phyloP scores from a whole-genome alignment of 306 rosid species.

The Rubus idaeus region DNA sequence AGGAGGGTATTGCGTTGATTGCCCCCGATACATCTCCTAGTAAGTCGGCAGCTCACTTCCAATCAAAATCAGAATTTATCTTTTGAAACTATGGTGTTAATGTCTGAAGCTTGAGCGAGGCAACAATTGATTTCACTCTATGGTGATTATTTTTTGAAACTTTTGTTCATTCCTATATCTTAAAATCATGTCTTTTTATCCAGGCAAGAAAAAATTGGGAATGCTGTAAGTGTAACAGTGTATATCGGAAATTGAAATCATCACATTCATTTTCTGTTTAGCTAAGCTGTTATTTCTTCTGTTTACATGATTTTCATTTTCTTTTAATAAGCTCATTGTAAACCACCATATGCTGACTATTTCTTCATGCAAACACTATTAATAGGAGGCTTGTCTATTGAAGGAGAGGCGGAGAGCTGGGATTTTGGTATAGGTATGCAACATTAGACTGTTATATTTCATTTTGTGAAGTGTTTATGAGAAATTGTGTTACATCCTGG shows the following conservation, averaged over 20 bases:
- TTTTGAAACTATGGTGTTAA: not conserved
- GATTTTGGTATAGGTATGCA: slow-evolving; percentile 89
- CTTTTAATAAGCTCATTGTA: not conserved
- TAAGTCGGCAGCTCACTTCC: slow-evolving; percentile 27
- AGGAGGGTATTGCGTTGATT: slow-evolving; percentile 69
- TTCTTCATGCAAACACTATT: slow-evolving; percentile 8
- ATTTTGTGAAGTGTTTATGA: not conserved
- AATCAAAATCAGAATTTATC: not conserved
- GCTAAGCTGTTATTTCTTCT: not conserved
- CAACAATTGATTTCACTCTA: not conserved
- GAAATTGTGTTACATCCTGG: not conserved
- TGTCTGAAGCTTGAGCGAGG: too few relatives aligned
- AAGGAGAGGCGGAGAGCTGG: slow-evolving; percentile 98
- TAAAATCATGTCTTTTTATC: not conserved
- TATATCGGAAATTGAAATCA: not conserved
- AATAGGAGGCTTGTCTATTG: slow-evolving; percentile 89
- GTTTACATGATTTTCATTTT: not conserved
- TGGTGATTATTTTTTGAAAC: not conserved
- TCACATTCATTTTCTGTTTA: not conserved
- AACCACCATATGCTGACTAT: slow-evolving; percentile 10
- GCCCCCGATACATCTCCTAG: slow-evolving; percentile 94
- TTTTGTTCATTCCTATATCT: not conserved
- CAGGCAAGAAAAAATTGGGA: not conserved
- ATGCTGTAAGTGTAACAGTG: too few relatives aligned
- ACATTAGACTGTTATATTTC: slow-evolving; percentile 5